Base-by-base conservation (phyloP, 2,329 filamentous ascomycete species). In the Xylariaceae sp. region DNA sequence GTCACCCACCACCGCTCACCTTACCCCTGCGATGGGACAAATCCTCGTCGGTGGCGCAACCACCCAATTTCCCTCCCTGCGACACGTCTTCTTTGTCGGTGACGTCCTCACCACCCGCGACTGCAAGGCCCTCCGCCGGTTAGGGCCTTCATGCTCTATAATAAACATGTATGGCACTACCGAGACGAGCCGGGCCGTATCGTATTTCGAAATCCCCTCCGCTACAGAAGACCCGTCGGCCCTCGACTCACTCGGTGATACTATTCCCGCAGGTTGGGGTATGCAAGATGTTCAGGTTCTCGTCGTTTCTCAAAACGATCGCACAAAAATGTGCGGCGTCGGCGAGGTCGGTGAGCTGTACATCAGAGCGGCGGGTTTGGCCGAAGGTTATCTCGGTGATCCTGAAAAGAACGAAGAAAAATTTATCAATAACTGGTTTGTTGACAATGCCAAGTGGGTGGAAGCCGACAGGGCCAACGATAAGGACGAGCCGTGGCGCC, bases 1-100 rank as follows among this genome's bases (percentile, higher is more conserved):
- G 35, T 37, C 35, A 37, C 35, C 35, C 89, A 96, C 80, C 77
- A 79, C 50, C 26, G 90, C 87, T 9, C 94, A 97, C 71, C 74
- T 97, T 40, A 99, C 94, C 1, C 94, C 94, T 7, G 94, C 94
- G 54, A 96, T 97, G 91, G 91, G 91, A 53, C 89, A 96, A 64
- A 94, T 97, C 58, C 75, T 97, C 1, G 86, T 92, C n/a, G 91
- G 91, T 43, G 89, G 88, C 62, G 88, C 90, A 29, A 85, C 76
- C 2, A 85, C 89, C 0, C 72, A 88, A 61, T 95, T 96, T 65
- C 87, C 89, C 1, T 77, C 80, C 9, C 76, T 97, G n/a, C 79
- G 86, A 55, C 78, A 84, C 54, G 90, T 86, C 19, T 92, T 97
- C 76, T 97, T 92, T 59, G 92, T 97, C 1, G 94, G 94, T 34